phyloP scores from a whole-genome alignment of 768 basidiomycete genomes.

The Leccinum subgranulosum region DNA sequence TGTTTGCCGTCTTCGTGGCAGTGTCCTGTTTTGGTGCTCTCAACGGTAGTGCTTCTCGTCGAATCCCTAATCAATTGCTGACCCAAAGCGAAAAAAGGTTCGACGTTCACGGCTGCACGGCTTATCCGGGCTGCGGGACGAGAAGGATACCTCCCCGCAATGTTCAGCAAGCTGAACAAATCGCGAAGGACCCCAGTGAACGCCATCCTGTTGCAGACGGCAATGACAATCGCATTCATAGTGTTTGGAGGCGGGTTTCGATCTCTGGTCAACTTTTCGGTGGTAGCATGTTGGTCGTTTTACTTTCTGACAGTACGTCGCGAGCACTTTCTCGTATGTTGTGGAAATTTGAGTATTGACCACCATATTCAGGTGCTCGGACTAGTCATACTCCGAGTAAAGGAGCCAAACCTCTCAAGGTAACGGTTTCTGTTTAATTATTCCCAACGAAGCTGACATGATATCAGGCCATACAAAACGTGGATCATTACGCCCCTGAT shows the following conservation, averaged over 20 bases:
- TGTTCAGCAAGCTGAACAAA: conserved; percentile 77
- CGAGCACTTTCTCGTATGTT: background rate
- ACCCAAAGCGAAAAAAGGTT: conserved; percentile 39
- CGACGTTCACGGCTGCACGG: conserved; percentile 74
- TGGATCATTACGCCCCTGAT: conserved; percentile 88
- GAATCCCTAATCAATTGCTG: background rate
- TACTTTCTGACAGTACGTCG: conserved; percentile 75
- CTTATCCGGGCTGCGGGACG: conserved; percentile 87
- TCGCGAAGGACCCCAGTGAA: conserved; percentile 84
- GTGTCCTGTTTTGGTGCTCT: conserved; percentile 95
- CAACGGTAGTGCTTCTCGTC: conserved; percentile 54
- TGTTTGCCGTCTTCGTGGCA: conserved; percentile 90
- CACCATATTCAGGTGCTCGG: conserved; percentile 65
- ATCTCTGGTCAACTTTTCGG: conserved; percentile 84
- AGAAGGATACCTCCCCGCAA: conserved; percentile 80
- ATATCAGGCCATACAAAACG: conserved; percentile 81
- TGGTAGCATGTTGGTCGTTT: conserved; percentile 84
- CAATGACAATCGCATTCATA: conserved; percentile 74
- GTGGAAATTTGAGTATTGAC: conserved; percentile 1
- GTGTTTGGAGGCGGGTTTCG: conserved; percentile 86
- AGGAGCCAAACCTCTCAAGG: conserved; percentile 88
- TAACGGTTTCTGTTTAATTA: conserved; percentile 18
- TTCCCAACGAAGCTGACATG: background rate
- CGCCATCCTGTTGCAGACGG: conserved; percentile 77
- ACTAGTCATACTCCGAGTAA: conserved; percentile 80